Conservation (phyloP, 441 rosid genomes). For the Arabidopsis hybrid region DNA sequence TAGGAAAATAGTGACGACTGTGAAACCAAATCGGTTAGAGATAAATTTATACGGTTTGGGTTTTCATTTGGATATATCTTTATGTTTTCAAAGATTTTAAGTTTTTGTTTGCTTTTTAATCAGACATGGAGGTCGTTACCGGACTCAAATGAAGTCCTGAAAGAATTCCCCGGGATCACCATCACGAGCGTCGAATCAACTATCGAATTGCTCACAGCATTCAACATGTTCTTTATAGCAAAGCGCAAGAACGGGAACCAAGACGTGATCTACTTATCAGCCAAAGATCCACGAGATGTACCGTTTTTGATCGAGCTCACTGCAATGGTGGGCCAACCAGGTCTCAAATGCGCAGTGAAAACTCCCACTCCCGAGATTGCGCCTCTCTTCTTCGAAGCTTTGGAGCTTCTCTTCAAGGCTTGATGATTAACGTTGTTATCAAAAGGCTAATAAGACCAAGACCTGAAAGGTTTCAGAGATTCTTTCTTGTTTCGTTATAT, state of each 20-base stretch:
- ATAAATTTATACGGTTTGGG: background rate
- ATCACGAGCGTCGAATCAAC: slow-evolving; percentile 68
- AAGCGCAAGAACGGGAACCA: slow-evolving; percentile 93
- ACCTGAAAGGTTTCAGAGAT: slow-evolving; percentile 6
- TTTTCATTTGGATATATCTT: background rate
- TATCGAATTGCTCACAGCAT: slow-evolving; percentile 67
- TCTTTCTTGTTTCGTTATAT: slow-evolving; percentile 17
- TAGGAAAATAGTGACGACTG: background rate
- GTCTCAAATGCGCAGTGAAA: slow-evolving; percentile 88
- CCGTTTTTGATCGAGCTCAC: slow-evolving; percentile 90
- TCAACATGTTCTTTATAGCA: slow-evolving; percentile 87
- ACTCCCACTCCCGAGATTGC: slow-evolving; percentile 92
- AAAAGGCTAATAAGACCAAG: background rate
- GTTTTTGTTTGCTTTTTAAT: background rate
- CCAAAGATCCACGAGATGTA: slow-evolving; percentile 76
- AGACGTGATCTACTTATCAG: slow-evolving; percentile 91
- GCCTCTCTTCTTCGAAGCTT: slow-evolving; percentile 86
- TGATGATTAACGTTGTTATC: slow-evolving; percentile 45
- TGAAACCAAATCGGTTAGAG: background rate
- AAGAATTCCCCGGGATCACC: slow-evolving; percentile 74
- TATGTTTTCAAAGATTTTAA: background rate
- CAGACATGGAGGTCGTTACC: slow-evolving; percentile 99
- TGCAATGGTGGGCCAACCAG: slow-evolving; percentile 69
- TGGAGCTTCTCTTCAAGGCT: slow-evolving; percentile 71
- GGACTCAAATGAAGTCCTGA: slow-evolving; percentile 83